Evolutionary conservation across 1,284 basidiomycete genomes (phyloP).

Genomic region (Xerocomus amazonicus): DNA sequence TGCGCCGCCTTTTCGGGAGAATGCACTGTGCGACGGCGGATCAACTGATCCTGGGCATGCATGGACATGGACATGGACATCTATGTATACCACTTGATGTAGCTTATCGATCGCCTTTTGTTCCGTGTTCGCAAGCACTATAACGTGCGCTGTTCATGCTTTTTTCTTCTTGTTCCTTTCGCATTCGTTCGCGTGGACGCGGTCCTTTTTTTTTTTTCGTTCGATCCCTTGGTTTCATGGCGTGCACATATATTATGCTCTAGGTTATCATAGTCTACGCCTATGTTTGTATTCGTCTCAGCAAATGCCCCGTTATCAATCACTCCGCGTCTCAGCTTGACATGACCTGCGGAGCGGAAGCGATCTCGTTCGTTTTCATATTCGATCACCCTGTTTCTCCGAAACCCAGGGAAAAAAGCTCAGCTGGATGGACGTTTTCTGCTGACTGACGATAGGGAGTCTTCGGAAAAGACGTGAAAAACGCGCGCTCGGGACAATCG

Average conservation of each 20-base stretch:
- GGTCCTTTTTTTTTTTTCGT: not conserved
- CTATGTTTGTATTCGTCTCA: not conserved
- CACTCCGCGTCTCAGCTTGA: not conserved
- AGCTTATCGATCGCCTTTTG: constrained; percentile 13
- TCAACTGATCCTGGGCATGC: constrained; percentile 3
- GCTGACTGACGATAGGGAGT: not conserved
- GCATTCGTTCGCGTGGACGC: not conserved
- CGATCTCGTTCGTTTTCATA: not conserved
- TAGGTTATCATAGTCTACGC: not conserved
- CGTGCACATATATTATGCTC: not conserved
- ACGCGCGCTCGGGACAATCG: not conserved
- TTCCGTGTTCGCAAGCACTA: not conserved
- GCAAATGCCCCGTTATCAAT: not conserved
- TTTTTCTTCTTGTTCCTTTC: not conserved
- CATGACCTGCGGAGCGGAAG: not conserved
- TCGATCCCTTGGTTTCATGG: not conserved
- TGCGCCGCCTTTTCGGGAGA: not conserved
- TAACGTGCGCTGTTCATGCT: not conserved
- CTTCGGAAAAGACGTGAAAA: not conserved
- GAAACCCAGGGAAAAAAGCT: too few species aligned
- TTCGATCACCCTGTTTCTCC: not conserved
- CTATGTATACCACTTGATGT: constrained; percentile 10
- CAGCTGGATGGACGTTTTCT: too few species aligned
- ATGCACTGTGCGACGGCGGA: not conserved
- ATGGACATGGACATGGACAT: constrained; percentile 1